phyloP scores from a whole-genome alignment of 2,329 filamentous ascomycete species.

The Rhynchosporium graminicola region DNA sequence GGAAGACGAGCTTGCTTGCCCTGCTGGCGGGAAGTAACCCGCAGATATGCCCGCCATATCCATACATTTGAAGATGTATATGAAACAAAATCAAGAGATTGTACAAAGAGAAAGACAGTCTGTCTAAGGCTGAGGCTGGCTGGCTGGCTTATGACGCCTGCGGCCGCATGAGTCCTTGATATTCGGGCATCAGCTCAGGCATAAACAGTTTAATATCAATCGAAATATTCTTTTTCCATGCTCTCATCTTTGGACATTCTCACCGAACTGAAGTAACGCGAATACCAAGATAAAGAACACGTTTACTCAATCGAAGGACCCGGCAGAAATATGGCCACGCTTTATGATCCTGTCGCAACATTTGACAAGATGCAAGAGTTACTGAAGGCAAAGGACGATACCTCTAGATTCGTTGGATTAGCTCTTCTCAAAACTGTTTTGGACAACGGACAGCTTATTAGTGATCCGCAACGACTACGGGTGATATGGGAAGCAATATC shows the following conservation, averaged over 20 bases:
- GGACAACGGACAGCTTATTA: slow-evolving; percentile 57
- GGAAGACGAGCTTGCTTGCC: slow-evolving; percentile 31
- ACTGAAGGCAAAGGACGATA: slow-evolving; percentile 63
- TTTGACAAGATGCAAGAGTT: slow-evolving; percentile 56
- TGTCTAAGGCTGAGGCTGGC: slow-evolving; percentile 12
- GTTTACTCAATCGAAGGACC: neutral
- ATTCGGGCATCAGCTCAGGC: neutral
- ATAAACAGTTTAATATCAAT: neutral
- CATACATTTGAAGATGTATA: slow-evolving; percentile 29
- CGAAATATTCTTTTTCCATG: neutral
- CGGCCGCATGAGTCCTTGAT: neutral
- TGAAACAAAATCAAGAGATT: slow-evolving; percentile 20
- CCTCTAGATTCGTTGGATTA: slow-evolving; percentile 67
- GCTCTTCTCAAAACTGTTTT: slow-evolving; percentile 66
- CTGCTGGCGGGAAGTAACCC: slow-evolving; percentile 29
- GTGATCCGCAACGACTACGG: slow-evolving; percentile 49
- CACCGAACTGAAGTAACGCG: too few species aligned
- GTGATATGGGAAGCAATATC: slow-evolving; percentile 61
- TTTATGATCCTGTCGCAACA: slow-evolving; percentile 28
- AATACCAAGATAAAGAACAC: slow-evolving; percentile 16
- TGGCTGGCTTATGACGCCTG: neutral
- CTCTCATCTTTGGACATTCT: neutral
- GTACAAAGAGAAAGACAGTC: neutral
- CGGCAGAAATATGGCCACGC: neutral
- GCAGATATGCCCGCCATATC: slow-evolving; percentile 40